phyloP scores from a whole-genome alignment of 2,329 filamentous ascomycete genomes.

The Cladophialophora bantiana region DNA sequence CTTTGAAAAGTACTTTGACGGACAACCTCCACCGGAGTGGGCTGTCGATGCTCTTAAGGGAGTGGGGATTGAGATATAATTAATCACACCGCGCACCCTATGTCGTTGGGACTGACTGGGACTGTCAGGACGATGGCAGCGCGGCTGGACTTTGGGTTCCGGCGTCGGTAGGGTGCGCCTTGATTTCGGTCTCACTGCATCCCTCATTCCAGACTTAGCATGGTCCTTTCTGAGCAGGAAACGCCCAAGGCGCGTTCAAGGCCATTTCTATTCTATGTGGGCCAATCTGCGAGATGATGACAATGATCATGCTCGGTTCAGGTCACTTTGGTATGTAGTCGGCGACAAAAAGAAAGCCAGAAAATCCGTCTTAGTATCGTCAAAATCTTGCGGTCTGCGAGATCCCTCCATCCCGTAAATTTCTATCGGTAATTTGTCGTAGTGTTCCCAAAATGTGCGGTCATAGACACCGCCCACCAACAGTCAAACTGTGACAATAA shows the following conservation, averaged over 20 bases:
- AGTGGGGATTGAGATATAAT: slow-evolving; percentile 79
- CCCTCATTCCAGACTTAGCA: neutral
- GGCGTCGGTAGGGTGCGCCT: neutral
- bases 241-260: neutral
- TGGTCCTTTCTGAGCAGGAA: neutral
- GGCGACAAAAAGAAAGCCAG: neutral
- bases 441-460: neutral
- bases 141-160: neutral
- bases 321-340: neutral
- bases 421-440: neutral
- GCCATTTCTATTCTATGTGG: neutral
- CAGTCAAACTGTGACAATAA: neutral
- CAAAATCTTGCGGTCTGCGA: neutral
- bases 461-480: neutral
- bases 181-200: neutral
- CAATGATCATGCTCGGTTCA: neutral
- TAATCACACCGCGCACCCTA: slow-evolving; percentile 13
- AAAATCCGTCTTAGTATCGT: neutral
- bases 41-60: slow-evolving; percentile 77
- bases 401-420: neutral
- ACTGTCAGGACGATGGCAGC: neutral
- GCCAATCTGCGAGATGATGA: neutral
- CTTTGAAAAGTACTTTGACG: slow-evolving; percentile 77
- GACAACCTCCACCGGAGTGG: slow-evolving; percentile 77
- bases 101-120: neutral